Evolutionary conservation across 805 yeast species (phyloP), one percentile per base, ranked within the genome.

Genomic region (Candida mattraensis): DNA sequence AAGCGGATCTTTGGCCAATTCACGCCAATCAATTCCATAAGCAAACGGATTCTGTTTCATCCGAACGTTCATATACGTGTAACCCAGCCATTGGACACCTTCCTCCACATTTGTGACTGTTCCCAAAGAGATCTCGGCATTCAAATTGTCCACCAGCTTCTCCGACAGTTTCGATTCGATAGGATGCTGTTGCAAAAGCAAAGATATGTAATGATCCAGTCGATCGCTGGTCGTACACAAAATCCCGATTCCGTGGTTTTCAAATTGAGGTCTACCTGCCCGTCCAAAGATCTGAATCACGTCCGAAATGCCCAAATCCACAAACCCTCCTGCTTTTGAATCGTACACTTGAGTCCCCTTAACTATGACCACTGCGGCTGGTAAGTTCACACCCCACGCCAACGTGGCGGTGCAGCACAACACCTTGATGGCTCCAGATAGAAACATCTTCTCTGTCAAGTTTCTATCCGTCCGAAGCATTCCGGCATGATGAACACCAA

Each of bases 341-440:
- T 93, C 95, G 56, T 93, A 93, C 0, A 93, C 88, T 54, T 91
- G 96, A 0, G 99, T 93, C 0, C 99, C 99, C 53, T 93, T 93
- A 20, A 93, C 80, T 44, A 93, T 86, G 14, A 93, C 99, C 25
- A 88, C 96, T 2, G 96, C 97, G 5, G 99, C 99, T 2, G 99
- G 99, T 40, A 93, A 68, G 56, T 93, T 93, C 13, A 93, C 98
- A 74, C 99, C 99, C 99, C 99, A 93, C 0, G 99, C 99, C 40
- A 93, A 74, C 0, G 99, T 93, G 0, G 99, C 95, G 3, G 99
- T 93, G 72, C 96, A 88, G 52, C 95, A 84, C 12, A 93, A 65
- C 0, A 93, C 98, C 41, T 82, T 85, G 44, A 93, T 83, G 0
- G 88, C 84, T 26, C 99, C 98, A 19, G 70, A 66, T 19, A 80